Evolutionary conservation across 2,329 filamentous ascomycete species (phyloP).

Genomic region (Talaromyces piceae): DNA sequence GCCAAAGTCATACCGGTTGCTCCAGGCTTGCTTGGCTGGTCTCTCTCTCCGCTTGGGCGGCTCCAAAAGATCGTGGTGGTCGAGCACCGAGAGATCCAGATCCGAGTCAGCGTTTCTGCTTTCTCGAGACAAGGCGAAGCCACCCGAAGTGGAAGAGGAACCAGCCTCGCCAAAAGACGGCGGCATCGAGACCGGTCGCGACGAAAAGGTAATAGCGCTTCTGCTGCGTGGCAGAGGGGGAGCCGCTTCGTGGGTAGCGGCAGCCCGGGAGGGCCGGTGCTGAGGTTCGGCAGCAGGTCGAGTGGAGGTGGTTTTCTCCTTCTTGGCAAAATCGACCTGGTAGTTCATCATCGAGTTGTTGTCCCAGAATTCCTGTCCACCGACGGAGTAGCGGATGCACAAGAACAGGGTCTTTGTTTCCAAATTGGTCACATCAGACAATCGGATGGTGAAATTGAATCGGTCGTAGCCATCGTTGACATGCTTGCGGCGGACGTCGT

Average conservation of each 20-base stretch:
- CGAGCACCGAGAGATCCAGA: constrained; percentile 63
- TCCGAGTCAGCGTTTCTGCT: constrained; percentile 58
- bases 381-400: constrained; percentile 80
- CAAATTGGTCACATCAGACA: constrained; percentile 83
- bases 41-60: constrained; percentile 39
- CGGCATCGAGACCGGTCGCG: constrained; percentile 44
- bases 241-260: constrained; percentile 43
- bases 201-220: constrained; percentile 45
- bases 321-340: constrained; percentile 87
- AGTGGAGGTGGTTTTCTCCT: constrained; percentile 54
- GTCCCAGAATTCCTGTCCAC: constrained; percentile 86
- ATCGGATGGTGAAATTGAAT: constrained; percentile 89
- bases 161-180: constrained; percentile 55
- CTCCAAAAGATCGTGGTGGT: constrained; percentile 59
- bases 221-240: constrained; percentile 61
- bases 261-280: constrained; percentile 27
- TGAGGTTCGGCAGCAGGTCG: constrained; percentile 41
- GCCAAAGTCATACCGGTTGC: constrained; percentile 91
- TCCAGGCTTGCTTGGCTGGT: constrained; percentile 64
- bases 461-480: constrained; percentile 64
- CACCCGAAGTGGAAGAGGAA: constrained; percentile 37
- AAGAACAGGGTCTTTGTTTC: constrained; percentile 89
- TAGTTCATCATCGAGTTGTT: constrained; percentile 85
- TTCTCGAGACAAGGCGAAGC: constrained; percentile 48
- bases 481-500: constrained; percentile 64